Conservation (phyloP, 2,329 filamentous ascomycete genomes). For the Ophiocordyceps unilateralis region DNA sequence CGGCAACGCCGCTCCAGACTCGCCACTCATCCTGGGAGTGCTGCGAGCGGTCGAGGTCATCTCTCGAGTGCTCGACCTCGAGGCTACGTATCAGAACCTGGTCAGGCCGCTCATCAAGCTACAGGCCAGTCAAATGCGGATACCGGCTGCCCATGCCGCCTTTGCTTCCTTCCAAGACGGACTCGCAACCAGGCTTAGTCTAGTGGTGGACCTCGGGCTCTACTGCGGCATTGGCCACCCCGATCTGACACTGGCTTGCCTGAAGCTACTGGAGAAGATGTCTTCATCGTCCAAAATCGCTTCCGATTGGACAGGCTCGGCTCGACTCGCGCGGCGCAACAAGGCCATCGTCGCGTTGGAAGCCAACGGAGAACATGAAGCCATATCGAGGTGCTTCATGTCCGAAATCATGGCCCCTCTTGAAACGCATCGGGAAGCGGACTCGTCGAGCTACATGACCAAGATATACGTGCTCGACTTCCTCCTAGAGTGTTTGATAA, state of each 20-base stretch:
- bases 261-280: slow-evolving; percentile 72
- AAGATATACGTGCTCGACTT: slow-evolving; percentile 79
- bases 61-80: slow-evolving; percentile 65
- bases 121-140: slow-evolving; percentile 39
- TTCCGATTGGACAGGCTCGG: slow-evolving; percentile 45
- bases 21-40: slow-evolving; percentile 65
- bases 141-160: slow-evolving; percentile 47
- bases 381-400: slow-evolving; percentile 59
- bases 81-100: slow-evolving; percentile 81
- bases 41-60: slow-evolving; percentile 71
- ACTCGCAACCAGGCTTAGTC: slow-evolving; percentile 58
- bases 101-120: slow-evolving; percentile 63
- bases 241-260: slow-evolving; percentile 60
- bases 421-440: slow-evolving; percentile 54
- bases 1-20: slow-evolving; percentile 55
- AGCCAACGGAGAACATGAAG: slow-evolving; percentile 59
- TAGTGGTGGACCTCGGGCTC: slow-evolving; percentile 68
- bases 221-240: slow-evolving; percentile 78
- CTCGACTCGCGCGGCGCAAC: slow-evolving; percentile 50
- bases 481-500: slow-evolving; percentile 60
- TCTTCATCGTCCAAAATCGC: slow-evolving; percentile 70
- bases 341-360: slow-evolving; percentile 81
- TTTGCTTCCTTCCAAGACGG: slow-evolving; percentile 88
- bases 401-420: slow-evolving; percentile 50
- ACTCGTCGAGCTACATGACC: slow-evolving; percentile 58